These are phyloP conservation scores for Neofusicoccum ribis DNA, from an alignment of 2,329 filamentous ascomycete species.

Conservation along the genomic window DNA sequence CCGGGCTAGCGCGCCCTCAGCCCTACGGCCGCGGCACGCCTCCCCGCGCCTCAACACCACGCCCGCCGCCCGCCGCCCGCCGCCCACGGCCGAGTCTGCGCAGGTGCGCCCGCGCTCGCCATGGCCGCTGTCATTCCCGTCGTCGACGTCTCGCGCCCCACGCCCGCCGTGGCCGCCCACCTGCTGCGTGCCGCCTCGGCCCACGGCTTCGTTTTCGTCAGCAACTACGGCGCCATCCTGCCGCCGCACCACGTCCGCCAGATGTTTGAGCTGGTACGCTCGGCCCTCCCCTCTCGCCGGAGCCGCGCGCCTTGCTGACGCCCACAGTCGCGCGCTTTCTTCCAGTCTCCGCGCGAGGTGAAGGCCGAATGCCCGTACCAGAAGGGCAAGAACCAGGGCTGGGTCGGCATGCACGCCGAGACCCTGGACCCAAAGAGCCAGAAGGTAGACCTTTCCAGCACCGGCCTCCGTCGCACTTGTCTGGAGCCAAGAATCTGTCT, in stretches of 20 bases:
- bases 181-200: conserved; percentile 78
- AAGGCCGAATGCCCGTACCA: conserved; percentile 75
- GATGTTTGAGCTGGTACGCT: conserved; percentile 71
- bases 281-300: not conserved
- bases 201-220: conserved; percentile 88
- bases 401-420: conserved; percentile 85
- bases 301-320: not conserved
- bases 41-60: conserved; percentile 11
- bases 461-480: too few relatives aligned
- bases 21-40: conserved; percentile 1
- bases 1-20: not conserved
- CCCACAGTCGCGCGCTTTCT: conserved; percentile 69
- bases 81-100: too few relatives aligned
- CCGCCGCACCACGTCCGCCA: conserved; percentile 63
- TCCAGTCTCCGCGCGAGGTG: conserved; percentile 67
- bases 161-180: conserved; percentile 61
- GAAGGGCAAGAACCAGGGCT: conserved; percentile 74
- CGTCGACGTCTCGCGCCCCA: conserved; percentile 72
- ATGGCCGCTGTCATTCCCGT: conserved; percentile 62
- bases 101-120: not conserved
- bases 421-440: conserved; percentile 83
- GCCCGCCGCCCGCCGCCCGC: not conserved
- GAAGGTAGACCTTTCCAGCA: conserved; percentile 51
- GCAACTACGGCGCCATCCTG: conserved; percentile 66
- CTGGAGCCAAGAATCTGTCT: too few relatives aligned